Conservation (phyloP, 108 stramenopile genomes). For the Fragilaria crotonensis region DNA sequence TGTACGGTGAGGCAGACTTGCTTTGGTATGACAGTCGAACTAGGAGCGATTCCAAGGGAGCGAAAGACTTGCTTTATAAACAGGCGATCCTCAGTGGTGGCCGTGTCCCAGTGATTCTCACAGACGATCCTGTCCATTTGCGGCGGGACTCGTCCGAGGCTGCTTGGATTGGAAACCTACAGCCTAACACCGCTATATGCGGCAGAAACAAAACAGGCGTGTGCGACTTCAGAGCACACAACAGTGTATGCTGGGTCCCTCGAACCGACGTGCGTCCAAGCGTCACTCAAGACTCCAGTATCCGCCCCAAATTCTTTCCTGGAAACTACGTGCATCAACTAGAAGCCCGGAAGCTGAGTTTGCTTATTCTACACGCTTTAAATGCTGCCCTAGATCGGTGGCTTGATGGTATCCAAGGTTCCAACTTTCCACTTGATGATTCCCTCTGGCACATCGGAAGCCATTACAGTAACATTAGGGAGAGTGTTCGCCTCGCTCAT, state of each 20-base stretch:
- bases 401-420: constrained; percentile 16
- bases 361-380: constrained; percentile 30
- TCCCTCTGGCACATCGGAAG: constrained; percentile 39
- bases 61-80: constrained; percentile 31
- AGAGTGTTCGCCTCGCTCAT: constrained; percentile 2
- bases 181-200: constrained; percentile 8
- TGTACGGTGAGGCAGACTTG: constrained; percentile 14
- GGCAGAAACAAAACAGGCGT: constrained; percentile 1
- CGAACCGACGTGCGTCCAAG: constrained; percentile 24
- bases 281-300: constrained; percentile 24
- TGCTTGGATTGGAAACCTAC: constrained; percentile 11
- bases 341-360: constrained; percentile 26
- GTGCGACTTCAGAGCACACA: constrained; percentile 23
- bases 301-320: constrained; percentile 1
- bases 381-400: constrained; percentile 34
- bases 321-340: constrained; percentile 14
- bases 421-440: constrained; percentile 28
- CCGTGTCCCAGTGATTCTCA: constrained; percentile 31
- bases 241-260: constrained; percentile 39
- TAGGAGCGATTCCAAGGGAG: not conserved
- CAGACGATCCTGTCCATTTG: constrained; percentile 1
- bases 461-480: constrained; percentile 25
- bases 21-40: not conserved
- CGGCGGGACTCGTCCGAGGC: constrained; percentile 1
- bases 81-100: constrained; percentile 37